These are phyloP conservation scores for Suillus bovinus DNA, from an alignment of 768 basidiomycete species.

Conservation along the genomic window DNA sequence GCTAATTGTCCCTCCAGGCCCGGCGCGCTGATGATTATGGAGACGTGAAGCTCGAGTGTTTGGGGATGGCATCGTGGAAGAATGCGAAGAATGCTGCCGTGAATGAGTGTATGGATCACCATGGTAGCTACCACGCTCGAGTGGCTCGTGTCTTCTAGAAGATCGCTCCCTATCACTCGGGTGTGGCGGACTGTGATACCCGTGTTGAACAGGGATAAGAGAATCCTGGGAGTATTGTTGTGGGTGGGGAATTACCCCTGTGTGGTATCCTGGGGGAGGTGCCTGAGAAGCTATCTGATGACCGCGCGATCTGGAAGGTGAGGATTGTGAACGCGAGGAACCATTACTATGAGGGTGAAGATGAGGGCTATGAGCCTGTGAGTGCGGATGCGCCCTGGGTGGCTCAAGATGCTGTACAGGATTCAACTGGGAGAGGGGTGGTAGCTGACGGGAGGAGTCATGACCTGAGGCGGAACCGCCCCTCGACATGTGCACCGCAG, in stretches of 20 bases:
- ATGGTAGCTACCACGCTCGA: slow-evolving; percentile 40
- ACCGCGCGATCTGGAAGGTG: slow-evolving; percentile 48
- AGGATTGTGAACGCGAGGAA: slow-evolving; percentile 50
- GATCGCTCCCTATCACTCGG: slow-evolving; percentile 43
- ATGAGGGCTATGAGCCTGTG: slow-evolving; percentile 41
- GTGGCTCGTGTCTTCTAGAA: slow-evolving; percentile 49
- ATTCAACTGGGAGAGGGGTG: slow-evolving; percentile 48
- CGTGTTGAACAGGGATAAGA: slow-evolving; percentile 44
- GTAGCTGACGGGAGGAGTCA: slow-evolving; percentile 48
- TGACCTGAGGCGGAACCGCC: slow-evolving; percentile 43
- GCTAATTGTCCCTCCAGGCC: slow-evolving; percentile 59
- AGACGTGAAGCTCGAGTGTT: slow-evolving; percentile 40
- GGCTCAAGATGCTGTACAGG: slow-evolving; percentile 42
- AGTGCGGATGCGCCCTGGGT: slow-evolving; percentile 34
- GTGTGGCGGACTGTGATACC: slow-evolving; percentile 50
- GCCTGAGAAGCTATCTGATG: slow-evolving; percentile 41
- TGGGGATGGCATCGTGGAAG: slow-evolving; percentile 35
- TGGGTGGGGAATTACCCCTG: slow-evolving; percentile 40
- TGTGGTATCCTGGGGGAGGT: slow-evolving; percentile 32
- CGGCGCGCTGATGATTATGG: slow-evolving; percentile 69
- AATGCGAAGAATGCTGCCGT: slow-evolving; percentile 34
- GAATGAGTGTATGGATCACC: slow-evolving; percentile 35
- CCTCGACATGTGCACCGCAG: slow-evolving; percentile 42
- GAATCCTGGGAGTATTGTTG: slow-evolving; percentile 50
- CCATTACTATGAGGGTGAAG: slow-evolving; percentile 42